Base-by-base conservation (phyloP, 139 green algal genomes). In the Chlamydomonas sphaeroides region DNA sequence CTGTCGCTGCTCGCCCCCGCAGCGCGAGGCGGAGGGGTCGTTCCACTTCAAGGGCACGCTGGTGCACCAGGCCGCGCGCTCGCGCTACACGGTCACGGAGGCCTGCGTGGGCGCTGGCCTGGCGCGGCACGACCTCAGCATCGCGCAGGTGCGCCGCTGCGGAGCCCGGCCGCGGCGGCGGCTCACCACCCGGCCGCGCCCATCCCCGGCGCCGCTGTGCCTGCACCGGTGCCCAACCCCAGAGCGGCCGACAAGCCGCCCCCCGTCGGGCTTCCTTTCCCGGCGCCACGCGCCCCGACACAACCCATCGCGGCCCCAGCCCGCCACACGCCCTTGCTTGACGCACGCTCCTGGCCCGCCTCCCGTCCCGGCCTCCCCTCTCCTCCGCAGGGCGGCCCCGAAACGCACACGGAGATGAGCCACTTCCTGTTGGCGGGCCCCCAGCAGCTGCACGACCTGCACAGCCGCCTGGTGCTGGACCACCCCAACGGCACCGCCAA, bases 401-500 rank as follows among this genome's bases (percentile, higher is more conserved):
- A 86, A 36, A 98, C 96, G 4, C 35, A 89, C 35, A 97, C 92
- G 6, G 84, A 74, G 41, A 93, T 98, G 94, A 84, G 89, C n/a
- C 91, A 93, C 87, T 99, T 99, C 84, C 65, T 98, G 76, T 88
- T 99, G 28, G 92, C 88, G 36, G 95, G 93, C n/a, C 75, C 92
- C 3, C 57, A 56, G 18, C 97, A 99, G 92, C 85, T 98, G 73
- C 96, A 99, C 83, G 97, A 99, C 89, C 84, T 99, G 81, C 97
- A 99, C 89, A 96, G 91, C 57, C 92, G 92, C 67, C 90, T 98
- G 67, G 68, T 63, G 35, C 88, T 98, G 63, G 85, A 96, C 80
- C 92, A 98, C 87, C 94, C 95, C 2, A 45, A 87, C 30, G 95
- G 95, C 33, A 65, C 73, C 36, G 93, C 93, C 30, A 80, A 94